phyloP scores from a whole-genome alignment of 129 eudicot genomes.

The Pseudognaphalium luteoalbum region DNA sequence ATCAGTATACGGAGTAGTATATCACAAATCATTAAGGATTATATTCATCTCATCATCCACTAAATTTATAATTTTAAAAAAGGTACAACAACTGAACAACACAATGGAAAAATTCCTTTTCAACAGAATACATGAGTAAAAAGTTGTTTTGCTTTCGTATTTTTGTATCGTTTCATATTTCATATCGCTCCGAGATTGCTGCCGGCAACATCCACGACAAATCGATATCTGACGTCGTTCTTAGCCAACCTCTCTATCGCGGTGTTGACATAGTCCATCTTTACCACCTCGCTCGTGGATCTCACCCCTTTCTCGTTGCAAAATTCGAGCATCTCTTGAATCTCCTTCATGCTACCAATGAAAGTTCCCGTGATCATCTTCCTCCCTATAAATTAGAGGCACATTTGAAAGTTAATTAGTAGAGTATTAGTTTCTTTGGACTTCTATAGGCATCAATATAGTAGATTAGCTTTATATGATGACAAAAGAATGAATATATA shows the following conservation, averaged over 20 bases:
- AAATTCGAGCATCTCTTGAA: conserved; percentile 80
- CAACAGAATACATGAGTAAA: conserved; percentile 13
- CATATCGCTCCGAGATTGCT: conserved; percentile 53
- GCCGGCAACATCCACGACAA: conserved; percentile 93
- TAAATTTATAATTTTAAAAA: not conserved
- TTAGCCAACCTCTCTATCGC: conserved; percentile 86
- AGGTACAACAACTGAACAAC: conserved; percentile 13
- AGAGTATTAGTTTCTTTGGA: not conserved
- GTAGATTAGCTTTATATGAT: not conserved
- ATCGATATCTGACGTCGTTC: conserved; percentile 89
- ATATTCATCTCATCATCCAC: conserved; percentile 14
- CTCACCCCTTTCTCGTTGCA: conserved; percentile 68
- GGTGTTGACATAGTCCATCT: conserved; percentile 78
- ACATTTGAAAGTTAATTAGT: not conserved
- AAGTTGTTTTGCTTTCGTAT: conserved; percentile 4
- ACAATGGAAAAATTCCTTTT: conserved; percentile 13
- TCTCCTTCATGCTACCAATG: conserved; percentile 92
- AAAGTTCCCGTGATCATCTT: conserved; percentile 88
- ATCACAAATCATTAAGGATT: not conserved
- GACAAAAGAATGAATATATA: not conserved
- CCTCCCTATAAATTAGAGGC: conserved; percentile 47
- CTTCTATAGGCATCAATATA: not conserved
- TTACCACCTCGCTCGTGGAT: conserved; percentile 80
- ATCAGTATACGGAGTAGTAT: too few relatives aligned
- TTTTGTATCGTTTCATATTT: not conserved